These are phyloP conservation scores for Panellus pusillus DNA, from an alignment of 768 basidiomycete genomes.

Conservation along the genomic window DNA sequence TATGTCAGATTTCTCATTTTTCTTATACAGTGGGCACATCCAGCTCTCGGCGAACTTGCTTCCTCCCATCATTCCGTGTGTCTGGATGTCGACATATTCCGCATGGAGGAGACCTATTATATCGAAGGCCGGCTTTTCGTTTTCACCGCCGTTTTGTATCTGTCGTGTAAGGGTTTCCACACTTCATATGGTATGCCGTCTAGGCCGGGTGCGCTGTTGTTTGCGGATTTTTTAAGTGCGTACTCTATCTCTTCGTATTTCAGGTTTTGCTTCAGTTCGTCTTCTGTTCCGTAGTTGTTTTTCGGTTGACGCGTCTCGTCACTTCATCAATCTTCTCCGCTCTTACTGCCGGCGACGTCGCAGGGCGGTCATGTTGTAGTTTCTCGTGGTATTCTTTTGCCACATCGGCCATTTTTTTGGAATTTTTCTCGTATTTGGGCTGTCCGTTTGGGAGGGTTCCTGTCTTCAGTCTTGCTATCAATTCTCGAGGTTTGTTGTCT, in stretches of 20 bases:
- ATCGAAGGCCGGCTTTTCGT: conserved; percentile 10
- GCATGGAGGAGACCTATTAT: not conserved
- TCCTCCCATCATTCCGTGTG: not conserved
- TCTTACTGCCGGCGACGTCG: not conserved
- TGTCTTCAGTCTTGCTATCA: not conserved
- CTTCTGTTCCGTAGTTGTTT: not conserved
- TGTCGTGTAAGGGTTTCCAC: conserved; percentile 8
- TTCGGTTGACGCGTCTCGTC: not conserved
- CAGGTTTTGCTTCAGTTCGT: not conserved
- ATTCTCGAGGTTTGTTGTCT: not conserved
- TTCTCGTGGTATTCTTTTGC: conserved; percentile 7
- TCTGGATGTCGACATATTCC: conserved; percentile 15
- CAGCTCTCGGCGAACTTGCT: conserved; percentile 24
- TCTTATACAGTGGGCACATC: conserved; percentile 32
- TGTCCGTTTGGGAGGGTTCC: not conserved
- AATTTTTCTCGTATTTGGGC: conserved; percentile 2
- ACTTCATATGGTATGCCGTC: conserved; percentile 25
- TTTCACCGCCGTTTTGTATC: not conserved
- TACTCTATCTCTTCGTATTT: conserved; percentile 1
- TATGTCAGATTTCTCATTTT: conserved; percentile 24
- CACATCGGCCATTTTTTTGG: not conserved
- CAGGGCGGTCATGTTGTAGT: not conserved
- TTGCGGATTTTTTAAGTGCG: conserved; percentile 6
- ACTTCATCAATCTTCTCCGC: not conserved
- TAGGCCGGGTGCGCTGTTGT: conserved; percentile 9